phyloP scores from a whole-genome alignment of 2,329 filamentous ascomycete species.

The Saccharata proteae region DNA sequence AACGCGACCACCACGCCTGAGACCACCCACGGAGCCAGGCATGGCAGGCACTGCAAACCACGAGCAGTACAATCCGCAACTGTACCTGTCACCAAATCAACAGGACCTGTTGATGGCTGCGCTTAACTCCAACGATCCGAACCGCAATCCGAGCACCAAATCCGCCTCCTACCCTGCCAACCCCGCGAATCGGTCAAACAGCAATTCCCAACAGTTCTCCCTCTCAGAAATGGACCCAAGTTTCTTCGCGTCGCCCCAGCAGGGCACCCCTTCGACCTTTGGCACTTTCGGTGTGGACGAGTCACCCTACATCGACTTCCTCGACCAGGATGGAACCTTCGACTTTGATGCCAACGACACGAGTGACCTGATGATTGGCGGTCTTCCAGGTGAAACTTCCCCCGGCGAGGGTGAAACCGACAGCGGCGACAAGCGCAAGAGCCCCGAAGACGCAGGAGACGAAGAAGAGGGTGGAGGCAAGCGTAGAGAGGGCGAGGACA shows the following conservation, averaged over 20 bases:
- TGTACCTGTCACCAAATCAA: constrained; percentile 34
- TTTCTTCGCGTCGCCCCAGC: constrained; percentile 27
- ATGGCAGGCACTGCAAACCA: constrained; percentile 28
- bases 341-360: constrained; percentile 56
- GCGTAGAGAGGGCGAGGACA: constrained; percentile 71
- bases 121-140: constrained; percentile 31
- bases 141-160: constrained; percentile 14
- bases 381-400: constrained; percentile 47
- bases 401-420: constrained; percentile 23
- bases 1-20: too few species aligned
- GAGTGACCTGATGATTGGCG: constrained; percentile 58
- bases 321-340: constrained; percentile 62
- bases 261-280: constrained; percentile 30
- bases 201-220: constrained; percentile 19
- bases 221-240: constrained; percentile 21
- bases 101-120: constrained; percentile 37
- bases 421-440: constrained; percentile 54
- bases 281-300: constrained; percentile 47
- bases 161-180: constrained; percentile 16
- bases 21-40: too few species aligned
- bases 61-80: constrained; percentile 27
- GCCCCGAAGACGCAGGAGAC: constrained; percentile 51
- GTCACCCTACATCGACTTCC: constrained; percentile 74
- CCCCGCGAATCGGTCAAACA: constrained; percentile 12
- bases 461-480: constrained; percentile 57